Evolutionary conservation across 2,329 filamentous ascomycete genomes (phyloP), one percentile per base, ranked within the genome.

Genomic region (Huntiella abstrusa): DNA sequence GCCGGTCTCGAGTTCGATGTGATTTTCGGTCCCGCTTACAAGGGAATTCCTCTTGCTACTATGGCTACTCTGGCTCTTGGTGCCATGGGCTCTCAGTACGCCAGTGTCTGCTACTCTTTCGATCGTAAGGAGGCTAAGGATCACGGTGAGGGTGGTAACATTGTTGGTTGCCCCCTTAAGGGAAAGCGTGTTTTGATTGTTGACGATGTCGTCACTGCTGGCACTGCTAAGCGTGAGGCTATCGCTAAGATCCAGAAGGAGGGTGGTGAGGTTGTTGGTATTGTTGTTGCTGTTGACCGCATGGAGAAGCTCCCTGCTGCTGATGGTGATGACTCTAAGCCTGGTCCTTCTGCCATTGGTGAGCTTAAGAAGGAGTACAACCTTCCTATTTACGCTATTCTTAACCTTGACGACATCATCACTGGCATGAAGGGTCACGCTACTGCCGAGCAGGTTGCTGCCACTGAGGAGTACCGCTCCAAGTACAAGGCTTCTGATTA

Each of bases 81-180:
- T 45, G 72, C 78, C 56, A 64, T 86, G 8, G 77, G 84, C 52
- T 62, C 65, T 43, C 73, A 69, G 51, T 91, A 81, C 62, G 75
- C 74, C 47, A 64, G 70, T 38, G 69, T 83, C 48, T 83, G 79
- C 57, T 96, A 94, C 66, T 80, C 78, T 33, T 96, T 93, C 65
- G 92, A 96, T 65, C 77, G 91, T 57, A 96, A 96, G 66, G 91
- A 96, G 65, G 83, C 80, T 56, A 96, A 96, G 69, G 83, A 85
- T 57, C 88, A 96, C 61, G 88, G 91, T 39, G 91, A 98, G 64
- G 88, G 88, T 33, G 88, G 91, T 39, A 82, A 75, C 59, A 93
- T 96, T 56, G 87, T 96, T 11, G 91, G 91, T 8, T 83, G 85
- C 28, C 72, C 80, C 5, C 67, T 96, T 45, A 81, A 82, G 64